Base-by-base conservation (phyloP, 768 basidiomycete genomes). In the Arthromyces matolae region DNA sequence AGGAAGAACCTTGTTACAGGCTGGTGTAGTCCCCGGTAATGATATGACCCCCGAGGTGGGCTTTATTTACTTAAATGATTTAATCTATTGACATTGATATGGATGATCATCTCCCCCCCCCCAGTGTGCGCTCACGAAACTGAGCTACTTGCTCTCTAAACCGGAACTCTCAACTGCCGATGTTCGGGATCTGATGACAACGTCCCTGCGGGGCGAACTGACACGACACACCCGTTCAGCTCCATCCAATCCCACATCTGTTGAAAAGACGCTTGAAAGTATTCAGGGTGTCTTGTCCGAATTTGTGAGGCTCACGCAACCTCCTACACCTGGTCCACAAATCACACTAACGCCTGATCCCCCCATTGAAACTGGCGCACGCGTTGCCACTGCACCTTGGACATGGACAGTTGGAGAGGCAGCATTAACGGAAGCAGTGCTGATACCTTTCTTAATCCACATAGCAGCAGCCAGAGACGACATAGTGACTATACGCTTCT, bases 31-130 rank as follows among this genome's bases (percentile, higher is more conserved):
- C 10, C 77, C 89, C 0, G 93, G 93, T 5, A 81, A 80, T 22
- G 93, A 96, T 64, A 94, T 95, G 93, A 96, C 93, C 1, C 89
- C 92, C n/a, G 92, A 95, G 79, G 90, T 89, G 50, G 5, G 60
- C 50, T 16, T 47, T 14, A 5, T 35, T 16, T 31, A n/a, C n/a
- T n/a, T n/a, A n/a, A n/a, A n/a, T n/a, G n/a, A n/a, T n/a, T n/a
- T n/a, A n/a, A n/a, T n/a, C n/a, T n/a, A n/a, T n/a, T n/a, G n/a
- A 28, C 7, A 24, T 39, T 16, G 27, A 13, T 18, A 35, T 25
- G 33, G 8, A 33, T 33, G 32, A 33, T 14, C 32, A 46, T 19
- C 18, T 19, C 37, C 24, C 35, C n/a, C 42, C 27, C 27, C 16
- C 25, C 47, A 94, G 92, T 91, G 90, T 50, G 93, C 93, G 2